These are phyloP conservation scores for Allomyces arbusculus DNA, from an alignment of 192 early-diverging fungal genomes.

Conservation along the genomic window DNA sequence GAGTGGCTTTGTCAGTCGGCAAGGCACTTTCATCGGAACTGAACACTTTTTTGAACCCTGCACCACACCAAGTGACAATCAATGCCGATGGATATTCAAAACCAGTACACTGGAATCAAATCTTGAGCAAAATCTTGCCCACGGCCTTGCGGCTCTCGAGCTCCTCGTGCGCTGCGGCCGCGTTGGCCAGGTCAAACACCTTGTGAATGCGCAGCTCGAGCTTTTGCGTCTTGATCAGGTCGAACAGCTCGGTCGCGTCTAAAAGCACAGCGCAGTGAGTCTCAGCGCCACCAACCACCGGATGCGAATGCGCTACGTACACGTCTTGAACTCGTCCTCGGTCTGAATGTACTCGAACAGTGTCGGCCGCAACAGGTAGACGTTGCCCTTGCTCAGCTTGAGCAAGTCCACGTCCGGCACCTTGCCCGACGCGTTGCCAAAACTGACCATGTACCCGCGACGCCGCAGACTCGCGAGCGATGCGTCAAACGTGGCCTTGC, in stretches of 20 bases:
- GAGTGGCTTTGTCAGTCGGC: too few relatives aligned
- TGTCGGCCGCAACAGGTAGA: conserved; percentile 49
- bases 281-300: not conserved
- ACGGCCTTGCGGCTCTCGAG: conserved; percentile 47
- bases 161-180: conserved; percentile 53
- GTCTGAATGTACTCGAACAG: conserved; percentile 50
- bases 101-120: conserved; percentile 8
- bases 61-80: too few relatives aligned
- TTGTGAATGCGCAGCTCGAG: conserved; percentile 53
- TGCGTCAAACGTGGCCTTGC: conserved; percentile 62
- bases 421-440: conserved; percentile 73
- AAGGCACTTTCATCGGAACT: too few relatives aligned
- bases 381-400: conserved; percentile 43
- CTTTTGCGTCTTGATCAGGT: conserved; percentile 32
- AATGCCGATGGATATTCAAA: too few relatives aligned
- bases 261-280: not conserved
- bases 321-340: conserved; percentile 41
- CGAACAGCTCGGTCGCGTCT: conserved; percentile 31
- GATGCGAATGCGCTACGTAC: conserved; percentile 5
- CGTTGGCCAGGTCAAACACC: conserved; percentile 52
- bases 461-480: conserved; percentile 40
- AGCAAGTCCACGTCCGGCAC: conserved; percentile 39
- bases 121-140: conserved; percentile 46
- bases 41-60: too few relatives aligned
- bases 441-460: conserved; percentile 54